These are phyloP conservation scores for Cercospora sojina DNA, from an alignment of 2,329 filamentous ascomycete genomes.

Conservation along the genomic window DNA sequence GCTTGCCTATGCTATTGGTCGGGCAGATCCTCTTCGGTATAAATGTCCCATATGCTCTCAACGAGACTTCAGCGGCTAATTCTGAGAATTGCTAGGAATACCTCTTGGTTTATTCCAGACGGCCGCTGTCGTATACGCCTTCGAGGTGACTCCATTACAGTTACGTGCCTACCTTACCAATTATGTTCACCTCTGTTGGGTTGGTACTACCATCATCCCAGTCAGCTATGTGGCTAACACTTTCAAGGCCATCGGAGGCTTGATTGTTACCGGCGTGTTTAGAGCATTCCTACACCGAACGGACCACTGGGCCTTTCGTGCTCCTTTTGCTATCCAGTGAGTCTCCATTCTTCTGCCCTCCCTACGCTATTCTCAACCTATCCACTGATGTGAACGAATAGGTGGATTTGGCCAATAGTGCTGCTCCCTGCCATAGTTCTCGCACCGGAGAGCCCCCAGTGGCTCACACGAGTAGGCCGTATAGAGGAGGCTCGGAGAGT, in stretches of 20 bases:
- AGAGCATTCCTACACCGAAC: not conserved
- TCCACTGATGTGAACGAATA: not conserved
- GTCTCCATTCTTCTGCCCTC: not conserved
- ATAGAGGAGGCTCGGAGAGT: conserved; percentile 27
- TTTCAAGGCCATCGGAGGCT: conserved; percentile 48
- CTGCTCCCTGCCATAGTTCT: conserved; percentile 32
- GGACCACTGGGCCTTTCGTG: conserved; percentile 29
- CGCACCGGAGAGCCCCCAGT: conserved; percentile 35
- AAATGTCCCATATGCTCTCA: not conserved
- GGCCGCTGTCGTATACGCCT: conserved; percentile 42
- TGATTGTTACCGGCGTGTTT: conserved; percentile 52
- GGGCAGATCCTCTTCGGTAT: conserved; percentile 45
- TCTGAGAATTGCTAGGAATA: conserved; percentile 50
- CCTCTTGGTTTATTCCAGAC: conserved; percentile 34
- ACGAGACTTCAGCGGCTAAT: conserved; percentile 20
- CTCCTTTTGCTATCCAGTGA: conserved; percentile 45
- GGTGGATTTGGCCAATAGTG: conserved; percentile 47
- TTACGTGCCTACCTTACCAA: conserved; percentile 17
- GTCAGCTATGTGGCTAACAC: conserved; percentile 11
- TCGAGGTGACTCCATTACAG: conserved; percentile 50
- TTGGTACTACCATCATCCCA: conserved; percentile 32
- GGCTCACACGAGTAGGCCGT: conserved; percentile 31
- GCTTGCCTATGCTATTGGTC: conserved; percentile 29
- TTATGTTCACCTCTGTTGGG: conserved; percentile 43
- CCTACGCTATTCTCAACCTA: no score